Percentiles rank a stretch among this genome's conserved stretches.
phyloP scores from a whole-genome alignment of 306 rosid genomes.

The Coriaria nepalensis region DNA sequence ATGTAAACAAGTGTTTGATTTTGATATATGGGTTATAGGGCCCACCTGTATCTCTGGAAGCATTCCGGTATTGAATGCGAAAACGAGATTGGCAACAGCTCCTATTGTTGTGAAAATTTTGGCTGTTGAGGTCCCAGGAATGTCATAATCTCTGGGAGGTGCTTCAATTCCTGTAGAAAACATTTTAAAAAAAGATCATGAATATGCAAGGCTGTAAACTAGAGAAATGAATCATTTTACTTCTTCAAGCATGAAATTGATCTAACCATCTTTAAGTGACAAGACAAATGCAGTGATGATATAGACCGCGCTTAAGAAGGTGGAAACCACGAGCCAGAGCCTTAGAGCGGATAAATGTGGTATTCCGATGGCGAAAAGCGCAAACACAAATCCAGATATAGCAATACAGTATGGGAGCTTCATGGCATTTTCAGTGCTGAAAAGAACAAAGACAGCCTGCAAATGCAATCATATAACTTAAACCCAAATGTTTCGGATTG shows the following conservation, averaged over 20 bases:
- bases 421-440: constrained; percentile 43
- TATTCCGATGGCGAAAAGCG: constrained; percentile 68
- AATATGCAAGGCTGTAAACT: neutral
- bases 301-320: constrained; percentile 58
- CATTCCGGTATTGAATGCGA: constrained; percentile 94
- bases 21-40: neutral
- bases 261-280: constrained; percentile 67
- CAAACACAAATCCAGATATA: constrained; percentile 70
- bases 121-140: constrained; percentile 49
- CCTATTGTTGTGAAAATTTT: constrained; percentile 77
- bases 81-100: constrained; percentile 84
- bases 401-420: constrained; percentile 77
- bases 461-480: constrained; percentile 1
- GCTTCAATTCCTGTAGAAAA: constrained; percentile 45
- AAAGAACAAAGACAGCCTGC: constrained; percentile 75
- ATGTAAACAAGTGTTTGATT: too few relatives aligned
- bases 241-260: neutral
- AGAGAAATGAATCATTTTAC: neutral
- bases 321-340: constrained; percentile 83
- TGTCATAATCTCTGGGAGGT: constrained; percentile 58
- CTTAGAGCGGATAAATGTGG: constrained; percentile 94
- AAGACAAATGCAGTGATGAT: constrained; percentile 42
- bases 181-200: too few relatives aligned
- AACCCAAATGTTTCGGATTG: neutral
- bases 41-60: constrained; percentile 95